phyloP scores from a whole-genome alignment of 192 early-diverging fungal species.

The Coemansia aciculifera region DNA sequence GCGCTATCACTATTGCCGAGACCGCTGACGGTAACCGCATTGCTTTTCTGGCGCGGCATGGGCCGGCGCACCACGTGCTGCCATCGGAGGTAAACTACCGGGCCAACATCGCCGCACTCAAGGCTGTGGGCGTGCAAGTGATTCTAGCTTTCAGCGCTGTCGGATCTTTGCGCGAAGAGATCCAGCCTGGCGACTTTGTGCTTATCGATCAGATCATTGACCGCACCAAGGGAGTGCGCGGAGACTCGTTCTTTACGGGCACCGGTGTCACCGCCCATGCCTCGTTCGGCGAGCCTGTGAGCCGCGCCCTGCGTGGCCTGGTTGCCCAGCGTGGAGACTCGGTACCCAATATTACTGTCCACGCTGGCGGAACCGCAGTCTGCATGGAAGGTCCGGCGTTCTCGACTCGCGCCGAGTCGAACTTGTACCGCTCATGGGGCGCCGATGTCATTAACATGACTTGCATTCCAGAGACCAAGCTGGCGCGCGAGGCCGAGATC shows the following conservation, averaged over 20 bases:
- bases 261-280: conserved; percentile 91
- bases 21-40: conserved; percentile 73
- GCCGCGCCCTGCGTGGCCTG: conserved; percentile 68
- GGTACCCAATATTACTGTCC: conserved; percentile 59
- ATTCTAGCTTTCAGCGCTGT: conserved; percentile 98
- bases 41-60: conserved; percentile 97
- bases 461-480: conserved; percentile 92
- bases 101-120: conserved; percentile 98
- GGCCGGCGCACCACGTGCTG: conserved; percentile 81
- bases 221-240: conserved; percentile 94
- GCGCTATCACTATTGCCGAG: conserved; percentile 79
- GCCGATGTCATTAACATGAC: conserved; percentile 98
- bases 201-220: conserved; percentile 94
- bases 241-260: conserved; percentile 90
- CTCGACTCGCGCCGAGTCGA: conserved; percentile 95
- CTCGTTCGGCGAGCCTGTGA: conserved; percentile 93
- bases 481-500: conserved; percentile 97
- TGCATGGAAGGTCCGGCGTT: conserved; percentile 99
- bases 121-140: conserved; percentile 86
- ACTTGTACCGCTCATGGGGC: conserved; percentile 94
- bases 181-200: conserved; percentile 92
- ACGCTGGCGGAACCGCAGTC: conserved; percentile 81
- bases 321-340: conserved; percentile 63
- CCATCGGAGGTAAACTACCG: conserved; percentile 89
- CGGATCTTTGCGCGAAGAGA: conserved; percentile 91